Base-by-base conservation (phyloP, 805 yeast genomes). In the Cyberlindnera xylosilytica region DNA sequence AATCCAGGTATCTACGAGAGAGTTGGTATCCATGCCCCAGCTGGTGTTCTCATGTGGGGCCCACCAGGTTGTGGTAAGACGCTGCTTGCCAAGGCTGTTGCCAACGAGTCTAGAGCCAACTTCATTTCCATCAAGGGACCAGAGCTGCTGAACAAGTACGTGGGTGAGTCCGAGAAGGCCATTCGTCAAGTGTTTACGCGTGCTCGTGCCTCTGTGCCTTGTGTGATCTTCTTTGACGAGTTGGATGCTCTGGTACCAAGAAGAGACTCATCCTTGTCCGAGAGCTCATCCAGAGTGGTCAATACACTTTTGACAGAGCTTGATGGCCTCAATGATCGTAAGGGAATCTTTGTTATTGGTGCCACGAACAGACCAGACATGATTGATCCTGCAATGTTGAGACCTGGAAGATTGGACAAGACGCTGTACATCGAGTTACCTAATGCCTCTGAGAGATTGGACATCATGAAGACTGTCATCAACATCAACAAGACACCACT, bases 1-100 rank as follows among this genome's bases (percentile, higher is more conserved):
- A 78, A 87, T 50, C 99, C 99, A 1, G 97, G 91, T 49, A 66
- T 91, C 17, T 93, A 86, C 59, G 81, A 79, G 49, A 79, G 81
- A 45, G 97, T 90, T 10, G 99, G 99, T 63, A 90, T 93, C 33
- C 79, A 88, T 41, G 97, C 97, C 0, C 98, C 98, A 2, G 89
- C 96, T 0, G 99, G 99, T 44, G 99, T 93, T 1, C 67, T 93
- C 20, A 76, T 93, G 72, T 93, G 99, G 99, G 99, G 99, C 0
- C 99, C 99, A 2, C 99, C 99, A 3, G 99, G 99, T 28, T 93
- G 98, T 68, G 99, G 99, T 74, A 93, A 93, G 61, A 93, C 99
- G 0, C 70, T 93, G 38, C 70, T 93, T 22, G 98, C 98, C 1
- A 93, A 93, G 58, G 99, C 99, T 2, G 98, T 93, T 3, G 99